These are phyloP conservation scores for Onygenales sp. DNA, from an alignment of 2,329 filamentous ascomycete species.

Conservation along the genomic window DNA sequence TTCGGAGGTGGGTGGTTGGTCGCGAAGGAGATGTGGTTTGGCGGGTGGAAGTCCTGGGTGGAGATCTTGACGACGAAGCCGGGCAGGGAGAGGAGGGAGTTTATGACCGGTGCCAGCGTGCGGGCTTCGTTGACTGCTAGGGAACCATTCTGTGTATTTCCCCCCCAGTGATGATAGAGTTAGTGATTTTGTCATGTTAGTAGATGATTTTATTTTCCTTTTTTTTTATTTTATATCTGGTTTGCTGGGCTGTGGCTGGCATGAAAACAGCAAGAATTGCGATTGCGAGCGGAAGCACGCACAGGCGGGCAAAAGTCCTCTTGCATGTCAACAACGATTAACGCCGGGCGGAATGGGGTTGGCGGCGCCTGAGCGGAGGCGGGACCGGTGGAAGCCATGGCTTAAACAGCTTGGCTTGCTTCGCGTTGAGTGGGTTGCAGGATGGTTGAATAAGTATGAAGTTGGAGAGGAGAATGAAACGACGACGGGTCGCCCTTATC, in stretches of 20 bases:
- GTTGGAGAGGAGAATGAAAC: too few species aligned
- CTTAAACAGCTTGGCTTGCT: neutral
- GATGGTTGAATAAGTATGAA: too few species aligned
- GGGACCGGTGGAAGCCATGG: slow-evolving; percentile 1
- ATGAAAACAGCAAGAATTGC: neutral
- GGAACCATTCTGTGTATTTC: slow-evolving; percentile 52
- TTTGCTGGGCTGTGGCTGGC: neutral
- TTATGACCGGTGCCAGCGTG: slow-evolving; percentile 60
- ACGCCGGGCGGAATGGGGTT: slow-evolving; percentile 40
- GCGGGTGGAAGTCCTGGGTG: slow-evolving; percentile 88
- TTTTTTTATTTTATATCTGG: neutral
- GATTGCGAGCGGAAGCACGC: slow-evolving; percentile 25
- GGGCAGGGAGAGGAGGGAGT: slow-evolving; percentile 60
- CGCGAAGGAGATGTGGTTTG: slow-evolving; percentile 79
- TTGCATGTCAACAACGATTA: slow-evolving; percentile 78
- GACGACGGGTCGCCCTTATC: too few species aligned
- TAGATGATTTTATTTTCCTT: neutral
- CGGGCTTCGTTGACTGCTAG: slow-evolving; percentile 71
- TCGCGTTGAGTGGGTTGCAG: too few species aligned
- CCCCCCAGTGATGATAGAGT: slow-evolving; percentile 25
- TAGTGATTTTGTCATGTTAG: neutral
- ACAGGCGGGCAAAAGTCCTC: slow-evolving; percentile 92
- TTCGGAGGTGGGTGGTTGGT: slow-evolving; percentile 57
- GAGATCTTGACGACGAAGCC: slow-evolving; percentile 64
- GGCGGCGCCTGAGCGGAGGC: neutral